Percentiles rank a stretch among this genome's conserved stretches.
These are phyloP conservation scores for Apophysomyces sp. DNA, from an alignment of 371 early-diverging fungal genomes.

Conservation along the genomic window DNA sequence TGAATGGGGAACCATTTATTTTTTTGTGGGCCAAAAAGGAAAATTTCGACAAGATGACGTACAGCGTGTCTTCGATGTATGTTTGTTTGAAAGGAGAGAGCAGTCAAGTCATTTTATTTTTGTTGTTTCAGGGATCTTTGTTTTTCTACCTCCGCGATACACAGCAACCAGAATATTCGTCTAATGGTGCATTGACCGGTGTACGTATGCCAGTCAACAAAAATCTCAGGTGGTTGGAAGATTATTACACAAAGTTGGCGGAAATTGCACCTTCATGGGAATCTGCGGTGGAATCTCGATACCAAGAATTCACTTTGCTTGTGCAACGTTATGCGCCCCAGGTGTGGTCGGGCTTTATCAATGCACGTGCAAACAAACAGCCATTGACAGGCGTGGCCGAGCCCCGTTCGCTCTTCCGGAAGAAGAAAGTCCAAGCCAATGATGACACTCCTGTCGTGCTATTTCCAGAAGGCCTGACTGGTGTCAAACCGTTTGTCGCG, in stretches of 20 bases:
- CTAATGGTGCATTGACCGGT: background rate
- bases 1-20: conserved; percentile 31
- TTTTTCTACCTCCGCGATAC: conserved; percentile 12
- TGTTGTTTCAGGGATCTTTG: conserved; percentile 11
- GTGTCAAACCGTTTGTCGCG: conserved; percentile 5
- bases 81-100: background rate
- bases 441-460: background rate
- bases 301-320: conserved; percentile 1
- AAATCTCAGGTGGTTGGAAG: conserved; percentile 5
- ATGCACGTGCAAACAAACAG: background rate
- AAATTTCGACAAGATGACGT: conserved; percentile 27
- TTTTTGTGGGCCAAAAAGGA: conserved; percentile 37
- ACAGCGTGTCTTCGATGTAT: conserved; percentile 37
- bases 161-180: background rate
- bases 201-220: background rate
- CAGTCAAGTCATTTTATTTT: background rate
- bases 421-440: too few relatives aligned
- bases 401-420: background rate
- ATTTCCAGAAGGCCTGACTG: background rate
- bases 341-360: background rate
- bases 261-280: conserved; percentile 5
- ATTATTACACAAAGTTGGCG: conserved; percentile 5
- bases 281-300: background rate
- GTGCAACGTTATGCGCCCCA: background rate
- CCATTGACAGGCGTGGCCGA: conserved; percentile 5